Evolutionary conservation across 352 stramenopile genomes (phyloP).

Genomic region (Phytopythium cucurbitacearum): DNA sequence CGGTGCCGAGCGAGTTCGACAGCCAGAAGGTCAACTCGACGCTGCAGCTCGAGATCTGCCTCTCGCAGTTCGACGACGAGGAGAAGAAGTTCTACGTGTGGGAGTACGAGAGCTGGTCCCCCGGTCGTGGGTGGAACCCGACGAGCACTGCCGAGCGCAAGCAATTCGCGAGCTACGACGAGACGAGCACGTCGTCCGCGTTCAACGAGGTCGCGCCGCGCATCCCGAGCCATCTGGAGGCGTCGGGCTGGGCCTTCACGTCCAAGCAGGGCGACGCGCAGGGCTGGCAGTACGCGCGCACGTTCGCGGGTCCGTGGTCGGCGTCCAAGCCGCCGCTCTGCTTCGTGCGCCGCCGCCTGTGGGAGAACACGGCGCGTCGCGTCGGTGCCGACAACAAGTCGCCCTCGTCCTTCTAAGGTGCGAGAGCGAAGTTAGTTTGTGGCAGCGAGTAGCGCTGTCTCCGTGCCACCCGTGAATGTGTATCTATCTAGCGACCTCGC

Average conservation of each 20-base stretch:
- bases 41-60: constrained; percentile 51
- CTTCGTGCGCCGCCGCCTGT: constrained; percentile 64
- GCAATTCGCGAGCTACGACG: constrained; percentile 55
- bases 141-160: constrained; percentile 37
- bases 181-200: constrained; percentile 29
- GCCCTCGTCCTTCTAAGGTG: constrained; percentile 18
- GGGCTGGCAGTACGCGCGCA: constrained; percentile 66
- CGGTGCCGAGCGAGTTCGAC: constrained; percentile 34
- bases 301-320: constrained; percentile 55
- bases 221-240: constrained; percentile 29
- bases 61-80: constrained; percentile 31
- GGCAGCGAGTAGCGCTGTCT: no score
- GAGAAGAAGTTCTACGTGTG: constrained; percentile 41
- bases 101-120: constrained; percentile 64
- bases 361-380: constrained; percentile 58
- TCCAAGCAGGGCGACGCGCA: constrained; percentile 38
- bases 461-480: no score
- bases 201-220: constrained; percentile 42
- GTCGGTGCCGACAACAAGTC: constrained; percentile 11
- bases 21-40: constrained; percentile 41
- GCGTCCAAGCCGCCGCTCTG: constrained; percentile 41
- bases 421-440: background rate
- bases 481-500: no score
- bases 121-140: constrained; percentile 40
- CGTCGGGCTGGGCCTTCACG: constrained; percentile 52